Evolutionary conservation across 176 grass and related monocot species (phyloP), one percentile per base, ranked within the genome.

Genomic region (Secale cereale): DNA sequence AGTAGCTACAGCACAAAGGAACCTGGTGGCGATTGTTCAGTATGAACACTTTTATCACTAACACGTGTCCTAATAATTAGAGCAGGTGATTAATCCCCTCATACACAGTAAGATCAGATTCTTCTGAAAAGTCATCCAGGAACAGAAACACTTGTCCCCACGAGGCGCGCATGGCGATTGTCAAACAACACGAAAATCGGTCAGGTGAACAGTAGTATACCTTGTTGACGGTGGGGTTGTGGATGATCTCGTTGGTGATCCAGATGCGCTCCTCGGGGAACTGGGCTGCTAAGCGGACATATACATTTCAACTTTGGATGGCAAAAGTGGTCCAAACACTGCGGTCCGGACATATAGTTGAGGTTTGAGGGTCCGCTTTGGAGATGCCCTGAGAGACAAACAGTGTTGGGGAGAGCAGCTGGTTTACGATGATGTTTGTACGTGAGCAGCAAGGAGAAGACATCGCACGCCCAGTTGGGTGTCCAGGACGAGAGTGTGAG

Each of bases 221-320:
- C 93, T 99, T 94, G 88, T 96, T 99, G 22, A 99, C 97, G 0
- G 94, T 99, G 13, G 97, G 97, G 45, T 99, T 99, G 84, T 99
- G 97, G 70, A 99, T 99, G 85, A 99, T 96, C 78, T 99, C 91
- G 86, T 99, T 99, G 59, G 97, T 99, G 81, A 99, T 78, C 97
- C 97, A 99, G 84, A 99, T 88, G 65, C 81, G 87, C 29, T 99
- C 94, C 32, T 96, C 94, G 63, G 97, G 97, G 79, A 99, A 99
- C 33, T 35, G 33, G 5, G 33, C 33, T 35, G 33, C 33, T 35
- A 35, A 35, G 33, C 33, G 33, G 1, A 35, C 33, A 35, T 35
- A 35, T 35, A 35, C 6, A 1, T 1, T 4, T 35, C 33, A 4
- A 4, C 33, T 4, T 35, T 35, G 33, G 33, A 35, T 35, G 33